Evolutionary conservation across 1,139 yeast genomes (phyloP), one percentile per base, ranked within the genome.

Genomic region (Ashbya aceris): DNA sequence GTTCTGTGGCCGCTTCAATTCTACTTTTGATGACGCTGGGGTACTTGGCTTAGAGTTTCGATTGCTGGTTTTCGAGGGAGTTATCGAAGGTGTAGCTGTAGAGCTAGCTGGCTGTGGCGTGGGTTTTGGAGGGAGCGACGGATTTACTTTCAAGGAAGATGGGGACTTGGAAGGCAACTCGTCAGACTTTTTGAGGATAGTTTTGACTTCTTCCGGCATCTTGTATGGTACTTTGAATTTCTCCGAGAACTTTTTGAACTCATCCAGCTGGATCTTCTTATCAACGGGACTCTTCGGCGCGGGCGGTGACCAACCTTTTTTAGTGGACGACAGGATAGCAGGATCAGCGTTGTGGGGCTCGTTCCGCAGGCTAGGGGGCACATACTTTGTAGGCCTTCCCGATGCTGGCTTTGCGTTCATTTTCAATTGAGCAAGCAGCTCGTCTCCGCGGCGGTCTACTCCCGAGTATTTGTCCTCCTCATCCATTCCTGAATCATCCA

Each of bases 391-490:
- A 17, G 52, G 46, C 38, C 53, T 55, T 2, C 46, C 44, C n/a
- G 49, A 45, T 5, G 41, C 40, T 12, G 55, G 53, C 33, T 52
- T 54, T 12, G 65, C 57, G 37, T 62, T 66, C 13, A 56, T 53
- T 44, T 66, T 70, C 51, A 78, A 68, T 4, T 83, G 79, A 2
- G 83, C 83, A 70, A 79, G 71, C 45, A 79, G 64, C 45, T 78
- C 84, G 50, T 74, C 79, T 27, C 83, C 83, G 51, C 83, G 69
- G 40, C 67, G 55, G 39, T 57, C 68, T 41, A 91, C 98, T 37
- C 97, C 97, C 2, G 96, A 86, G 59, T 89, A 91, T 64, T 84
- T 84, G 62, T 87, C 96, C 61, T 93, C 99, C 65, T 91, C 98
- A 61, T 91, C 97, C 53, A 84, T 52, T 2, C 95, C 96, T 48